Evolutionary conservation across 1,284 basidiomycete species (phyloP), one percentile per base, ranked within the genome.

Genomic region (Sparassis latifolia): DNA sequence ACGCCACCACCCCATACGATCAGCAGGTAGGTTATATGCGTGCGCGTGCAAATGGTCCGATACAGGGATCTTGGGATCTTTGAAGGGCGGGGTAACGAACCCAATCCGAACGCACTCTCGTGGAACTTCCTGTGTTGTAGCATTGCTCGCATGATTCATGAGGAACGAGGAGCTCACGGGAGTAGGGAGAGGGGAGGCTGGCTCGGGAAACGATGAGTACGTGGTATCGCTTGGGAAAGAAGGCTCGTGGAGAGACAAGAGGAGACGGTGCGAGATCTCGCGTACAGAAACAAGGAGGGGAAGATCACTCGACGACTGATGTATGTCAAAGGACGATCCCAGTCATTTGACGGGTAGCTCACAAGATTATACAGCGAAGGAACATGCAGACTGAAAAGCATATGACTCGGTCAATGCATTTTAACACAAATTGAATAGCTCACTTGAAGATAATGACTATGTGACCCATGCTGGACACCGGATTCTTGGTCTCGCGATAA

Each of bases 11-110:
- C 84, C 83, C 61, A 82, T 69, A 30, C 75, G 69, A 64, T 89
- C 82, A 3, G 78, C 72, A 10, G 82, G 79, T 10, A 70, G 71
- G 49, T 86, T 74, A 62, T 81, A 88, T 10, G 83, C 85, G 62
- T 89, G 86, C 2, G 77, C 78, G 63, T 89, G 86, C 32, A 89
- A 72, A 62, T 88, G 86, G 66, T 88, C 85, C 31, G 80, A 84
- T 42, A 88, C 78, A 10, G 86, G 84, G 46, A 88, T 86, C 64
- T 84, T 85, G 66, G 68, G 78, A 61, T 88, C 85, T 58, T 74
- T 79, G 70, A 86, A 87, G 0, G 84, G 85, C 5, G 83, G 79
- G 0, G 82, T 83, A 57, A 87, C 86, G 70, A 88, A 89, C 40
- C 85, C 85, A 53, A 88, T 79, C 47, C 74, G 76, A 58, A 83